Evolutionary conservation across 1,139 yeast species (phyloP), one percentile per base, ranked within the genome.

Genomic region (Hansenula sp.): DNA sequence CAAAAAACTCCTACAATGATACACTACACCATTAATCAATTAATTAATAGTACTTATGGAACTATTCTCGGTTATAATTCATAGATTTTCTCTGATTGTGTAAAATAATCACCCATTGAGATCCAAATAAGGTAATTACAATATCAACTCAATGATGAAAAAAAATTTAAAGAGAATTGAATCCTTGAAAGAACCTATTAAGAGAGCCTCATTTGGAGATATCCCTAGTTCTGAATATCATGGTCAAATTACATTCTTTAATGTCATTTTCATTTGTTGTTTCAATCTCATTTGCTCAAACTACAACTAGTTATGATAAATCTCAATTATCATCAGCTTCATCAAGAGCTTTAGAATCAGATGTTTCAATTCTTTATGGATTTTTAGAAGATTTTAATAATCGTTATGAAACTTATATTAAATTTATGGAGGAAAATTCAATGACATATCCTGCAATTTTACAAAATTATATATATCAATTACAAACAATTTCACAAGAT

Each of bases 381-480:
- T 62, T 65, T 22, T 28, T 66, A n/a, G 17, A 47, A 12, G 69
- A 65, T 41, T 54, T 65, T 30, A 51, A 46, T 21, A 18, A 40
- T 1, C 45, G 56, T 21, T 57, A 52, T 35, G 46, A 44, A 16
- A 36, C 47, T 1, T 62, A 65, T 38, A 44, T 61, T 4, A 45
- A 59, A 4, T 62, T 56, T 33, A 63, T 66, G 65, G 52, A 42
- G 3, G 41, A 41, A 2, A 49, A 63, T 16, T 34, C 47, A 6
- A 55, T 64, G 57, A 46, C 44, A 1, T 56, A 64, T 29, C 71
- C 73, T n/a, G 45, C 49, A 16, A 51, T 47, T 2, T 40, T 55
- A 18, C 43, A 63, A 8, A 47, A 66, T 37, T 66, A 65, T 36
- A 61, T 65, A 40, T 56, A 56, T 33, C 47, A 51, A 10, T 42